Evolutionary conservation across 805 yeast species (phyloP).

Genomic region (Spathaspora girioi): DNA sequence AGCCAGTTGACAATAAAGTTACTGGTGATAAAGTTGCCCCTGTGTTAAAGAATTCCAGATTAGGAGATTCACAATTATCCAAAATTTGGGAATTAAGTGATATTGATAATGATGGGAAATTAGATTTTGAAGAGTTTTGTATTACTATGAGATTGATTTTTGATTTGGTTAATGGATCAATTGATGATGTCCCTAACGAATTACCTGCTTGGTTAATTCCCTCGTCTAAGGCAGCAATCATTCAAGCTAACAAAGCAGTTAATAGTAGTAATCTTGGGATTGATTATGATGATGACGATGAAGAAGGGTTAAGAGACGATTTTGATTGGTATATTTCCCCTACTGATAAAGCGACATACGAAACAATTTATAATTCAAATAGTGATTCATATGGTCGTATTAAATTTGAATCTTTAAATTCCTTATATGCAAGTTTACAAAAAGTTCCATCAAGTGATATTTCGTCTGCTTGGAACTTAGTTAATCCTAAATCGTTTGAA

Average conservation of each 20-base stretch:
- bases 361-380: conserved; percentile 68
- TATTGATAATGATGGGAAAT: conserved; percentile 83
- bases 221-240: conserved; percentile 76
- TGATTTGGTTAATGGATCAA: conserved; percentile 76
- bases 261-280: conserved; percentile 16
- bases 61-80: conserved; percentile 72
- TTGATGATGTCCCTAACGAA: conserved; percentile 54
- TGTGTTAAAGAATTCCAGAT: conserved; percentile 84
- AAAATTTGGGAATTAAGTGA: conserved; percentile 90
- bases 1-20: conserved; percentile 75
- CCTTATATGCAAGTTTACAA: conserved; percentile 62
- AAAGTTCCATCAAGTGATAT: conserved; percentile 82
- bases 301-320: conserved; percentile 62
- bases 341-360: conserved; percentile 73
- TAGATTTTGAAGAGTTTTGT: conserved; percentile 97
- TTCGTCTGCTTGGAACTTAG: conserved; percentile 90
- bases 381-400: conserved; percentile 79
- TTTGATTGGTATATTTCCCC: conserved; percentile 98
- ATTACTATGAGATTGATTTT: conserved; percentile 94
- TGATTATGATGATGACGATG: conserved; percentile 43
- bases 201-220: conserved; percentile 95
- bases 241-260: conserved; percentile 80
- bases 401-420: conserved; percentile 65
- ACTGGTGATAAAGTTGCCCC: conserved; percentile 82
- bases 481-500: conserved; percentile 83